Conservation (phyloP, 108 stramenopile species). For the Nitzschia palea region DNA sequence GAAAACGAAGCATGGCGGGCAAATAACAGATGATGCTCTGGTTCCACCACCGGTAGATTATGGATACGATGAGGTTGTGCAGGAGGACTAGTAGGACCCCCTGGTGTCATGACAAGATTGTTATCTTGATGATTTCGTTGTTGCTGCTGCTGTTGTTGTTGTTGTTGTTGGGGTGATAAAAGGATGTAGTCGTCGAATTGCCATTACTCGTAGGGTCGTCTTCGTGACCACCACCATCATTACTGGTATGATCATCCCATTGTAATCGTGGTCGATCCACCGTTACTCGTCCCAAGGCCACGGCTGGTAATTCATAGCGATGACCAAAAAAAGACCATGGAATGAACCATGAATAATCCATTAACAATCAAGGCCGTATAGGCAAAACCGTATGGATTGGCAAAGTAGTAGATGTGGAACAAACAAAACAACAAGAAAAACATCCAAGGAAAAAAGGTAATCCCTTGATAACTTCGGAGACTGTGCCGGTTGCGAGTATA, state of each 20-base stretch:
- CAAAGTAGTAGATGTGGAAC: slow-evolving; percentile 94
- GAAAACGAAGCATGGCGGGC: neutral
- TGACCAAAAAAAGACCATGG: slow-evolving; percentile 93
- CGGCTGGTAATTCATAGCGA: slow-evolving; percentile 87
- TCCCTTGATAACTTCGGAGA: slow-evolving; percentile 60
- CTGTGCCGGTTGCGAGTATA: slow-evolving; percentile 28
- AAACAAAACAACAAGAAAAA: slow-evolving; percentile 88
- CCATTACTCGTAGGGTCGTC: too few species aligned
- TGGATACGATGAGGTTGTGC: neutral
- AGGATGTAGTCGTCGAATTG: too few species aligned
- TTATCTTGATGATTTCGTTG: neutral
- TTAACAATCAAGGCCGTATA: slow-evolving; percentile 81
- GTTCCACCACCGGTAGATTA: neutral
- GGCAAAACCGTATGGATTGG: slow-evolving; percentile 87
- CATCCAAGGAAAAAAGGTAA: slow-evolving; percentile 85
- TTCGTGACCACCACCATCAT: neutral
- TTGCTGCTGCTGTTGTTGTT: slow-evolving; percentile 4
- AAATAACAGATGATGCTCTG: neutral
- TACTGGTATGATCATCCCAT: neutral
- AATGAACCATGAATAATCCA: slow-evolving; percentile 76
- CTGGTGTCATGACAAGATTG: neutral
- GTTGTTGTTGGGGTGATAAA: neutral
- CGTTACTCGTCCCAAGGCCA: slow-evolving; percentile 63
- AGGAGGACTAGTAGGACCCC: neutral
- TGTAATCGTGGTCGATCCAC: slow-evolving; percentile 59